Conservation (phyloP, 768 basidiomycete species). For the Amanita exitialis region DNA sequence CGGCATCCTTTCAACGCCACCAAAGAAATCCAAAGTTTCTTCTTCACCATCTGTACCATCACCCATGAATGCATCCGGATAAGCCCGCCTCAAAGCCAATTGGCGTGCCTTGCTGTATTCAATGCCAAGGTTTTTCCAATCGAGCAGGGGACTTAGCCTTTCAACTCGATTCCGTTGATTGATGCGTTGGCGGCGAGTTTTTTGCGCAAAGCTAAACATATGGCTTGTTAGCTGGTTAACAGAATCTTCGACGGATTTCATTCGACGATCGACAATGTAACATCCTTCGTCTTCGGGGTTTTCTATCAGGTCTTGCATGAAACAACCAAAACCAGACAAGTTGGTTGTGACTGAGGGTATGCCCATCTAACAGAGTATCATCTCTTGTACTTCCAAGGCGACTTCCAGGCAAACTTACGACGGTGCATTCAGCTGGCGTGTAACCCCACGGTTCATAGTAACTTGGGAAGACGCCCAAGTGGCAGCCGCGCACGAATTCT, state of each 20-base stretch:
- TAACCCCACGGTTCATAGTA: constrained; percentile 98
- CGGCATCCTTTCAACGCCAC: constrained; percentile 55
- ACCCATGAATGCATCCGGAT: constrained; percentile 75
- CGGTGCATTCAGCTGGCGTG: constrained; percentile 98
- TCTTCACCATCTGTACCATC: constrained; percentile 38
- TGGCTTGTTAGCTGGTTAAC: constrained; percentile 72
- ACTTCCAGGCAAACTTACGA: constrained; percentile 39
- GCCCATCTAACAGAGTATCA: constrained; percentile 61
- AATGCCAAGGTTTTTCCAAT: constrained; percentile 97
- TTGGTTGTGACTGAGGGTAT: constrained; percentile 97
- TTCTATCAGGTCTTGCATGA: constrained; percentile 98
- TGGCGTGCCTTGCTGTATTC: constrained; percentile 96
- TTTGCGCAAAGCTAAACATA: constrained; percentile 68
- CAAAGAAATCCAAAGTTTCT: constrained; percentile 34
- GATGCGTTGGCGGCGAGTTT: constrained; percentile 92
- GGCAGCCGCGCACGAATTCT: constrained; percentile 97
- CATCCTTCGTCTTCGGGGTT: constrained; percentile 90
- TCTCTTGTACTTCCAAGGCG: not conserved
- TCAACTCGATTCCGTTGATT: constrained; percentile 99
- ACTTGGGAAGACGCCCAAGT: constrained; percentile 96
- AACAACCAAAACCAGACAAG: constrained; percentile 94
- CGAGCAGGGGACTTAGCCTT: constrained; percentile 82
- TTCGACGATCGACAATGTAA: constrained; percentile 92
- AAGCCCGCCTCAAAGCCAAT: constrained; percentile 83
- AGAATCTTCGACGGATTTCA: constrained; percentile 84